Percentiles rank a stretch among this genome's conserved stretches.
These are phyloP conservation scores for Xylaria cubensis DNA, from an alignment of 495 filamentous ascomycete genomes.

Conservation along the genomic window DNA sequence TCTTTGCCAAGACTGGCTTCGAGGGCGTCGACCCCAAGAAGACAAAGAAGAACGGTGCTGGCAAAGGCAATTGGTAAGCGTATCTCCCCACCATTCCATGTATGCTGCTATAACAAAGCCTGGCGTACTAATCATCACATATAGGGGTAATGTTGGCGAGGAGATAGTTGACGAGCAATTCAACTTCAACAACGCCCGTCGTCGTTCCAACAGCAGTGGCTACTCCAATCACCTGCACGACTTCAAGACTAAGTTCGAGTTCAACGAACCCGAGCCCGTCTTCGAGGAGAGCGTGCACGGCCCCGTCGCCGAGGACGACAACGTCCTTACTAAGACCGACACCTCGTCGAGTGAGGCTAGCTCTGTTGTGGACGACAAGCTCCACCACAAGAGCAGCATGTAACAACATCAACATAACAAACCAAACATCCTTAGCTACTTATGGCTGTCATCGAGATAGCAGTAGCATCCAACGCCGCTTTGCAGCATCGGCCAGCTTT, in stretches of 20 bases:
- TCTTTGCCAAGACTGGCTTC: slow-evolving; percentile 88
- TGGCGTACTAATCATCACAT: background rate
- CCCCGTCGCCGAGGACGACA: slow-evolving; percentile 51
- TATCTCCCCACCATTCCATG: background rate
- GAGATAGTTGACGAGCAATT: slow-evolving; percentile 82
- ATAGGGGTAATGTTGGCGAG: slow-evolving; percentile 81
- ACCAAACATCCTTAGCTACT: background rate
- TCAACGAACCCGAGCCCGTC: slow-evolving; percentile 82
- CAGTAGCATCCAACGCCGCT: background rate
- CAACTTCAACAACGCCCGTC: slow-evolving; percentile 83
- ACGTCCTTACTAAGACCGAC: slow-evolving; percentile 59
- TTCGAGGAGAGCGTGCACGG: slow-evolving; percentile 86
- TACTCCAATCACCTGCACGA: slow-evolving; percentile 95
- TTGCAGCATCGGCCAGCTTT: slow-evolving; percentile 9
- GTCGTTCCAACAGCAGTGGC: slow-evolving; percentile 88
- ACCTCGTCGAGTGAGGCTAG: slow-evolving; percentile 54
- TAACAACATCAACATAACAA: slow-evolving; percentile 31
- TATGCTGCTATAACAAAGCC: background rate
- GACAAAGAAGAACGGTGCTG: slow-evolving; percentile 94
- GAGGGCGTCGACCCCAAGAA: slow-evolving; percentile 85
- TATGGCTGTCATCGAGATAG: slow-evolving; percentile 5
- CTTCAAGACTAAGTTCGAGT: slow-evolving; percentile 94
- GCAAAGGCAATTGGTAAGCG: slow-evolving; percentile 91
- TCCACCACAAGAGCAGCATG: slow-evolving; percentile 36
- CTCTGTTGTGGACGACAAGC: slow-evolving; percentile 48